A percentile compares a stretch with the other conserved stretches of the same genome.
Conservation (phyloP, 208 protist species). For the Trichomonas vaginalis region DNA sequence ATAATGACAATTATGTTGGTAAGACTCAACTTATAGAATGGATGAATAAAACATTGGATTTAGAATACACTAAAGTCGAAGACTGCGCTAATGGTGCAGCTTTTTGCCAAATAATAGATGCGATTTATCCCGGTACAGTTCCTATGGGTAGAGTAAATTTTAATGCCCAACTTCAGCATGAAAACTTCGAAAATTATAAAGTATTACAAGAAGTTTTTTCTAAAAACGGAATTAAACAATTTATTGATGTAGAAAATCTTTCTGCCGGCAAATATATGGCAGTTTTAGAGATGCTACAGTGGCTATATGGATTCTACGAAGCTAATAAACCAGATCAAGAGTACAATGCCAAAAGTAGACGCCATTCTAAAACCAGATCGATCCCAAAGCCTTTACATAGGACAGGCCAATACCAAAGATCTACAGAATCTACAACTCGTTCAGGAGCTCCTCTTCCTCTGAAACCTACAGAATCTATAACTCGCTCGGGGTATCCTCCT, state of each 20-base stretch:
- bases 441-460: not conserved
- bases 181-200: constrained; percentile 1
- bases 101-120: constrained; percentile 6
- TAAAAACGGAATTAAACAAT: not conserved
- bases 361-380: not conserved
- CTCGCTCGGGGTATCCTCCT: not conserved
- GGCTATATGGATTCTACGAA: not conserved
- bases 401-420: too few relatives aligned
- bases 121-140: not conserved
- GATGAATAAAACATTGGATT: not conserved
- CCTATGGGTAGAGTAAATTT: not conserved
- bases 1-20: not conserved
- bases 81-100: not conserved
- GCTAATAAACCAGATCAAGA: not conserved
- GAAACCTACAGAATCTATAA: not conserved
- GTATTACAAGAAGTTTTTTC: not conserved
- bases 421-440: not conserved
- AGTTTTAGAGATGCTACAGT: not conserved
- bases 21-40: not conserved
- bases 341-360: not conserved
- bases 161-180: not conserved
- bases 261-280: not conserved
- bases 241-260: not conserved
- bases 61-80: not conserved
- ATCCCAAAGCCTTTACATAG: not conserved